Conservation (phyloP, 768 basidiomycete genomes). For the Serendipita sp. region DNA sequence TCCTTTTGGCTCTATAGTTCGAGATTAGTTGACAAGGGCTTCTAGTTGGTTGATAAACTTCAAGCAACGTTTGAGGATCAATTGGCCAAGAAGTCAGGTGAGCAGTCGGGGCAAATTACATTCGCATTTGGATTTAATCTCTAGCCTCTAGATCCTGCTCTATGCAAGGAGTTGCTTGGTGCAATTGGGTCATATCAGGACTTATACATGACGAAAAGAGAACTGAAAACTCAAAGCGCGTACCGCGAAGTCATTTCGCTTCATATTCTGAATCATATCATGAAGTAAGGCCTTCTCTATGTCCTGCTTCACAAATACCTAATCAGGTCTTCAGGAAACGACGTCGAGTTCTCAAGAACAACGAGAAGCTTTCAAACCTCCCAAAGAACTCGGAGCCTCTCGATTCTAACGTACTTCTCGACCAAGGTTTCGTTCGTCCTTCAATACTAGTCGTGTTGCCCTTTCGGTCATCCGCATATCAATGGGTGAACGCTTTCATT, state of each 20-base stretch:
- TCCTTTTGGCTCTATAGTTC: background rate
- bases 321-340: conserved; percentile 54
- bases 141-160: conserved; percentile 29
- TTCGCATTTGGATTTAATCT: background rate
- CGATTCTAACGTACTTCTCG: conserved; percentile 54
- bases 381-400: conserved; percentile 42
- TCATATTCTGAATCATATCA: conserved; percentile 78
- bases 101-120: conserved; percentile 18
- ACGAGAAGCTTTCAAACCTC: conserved; percentile 71
- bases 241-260: conserved; percentile 56
- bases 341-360: conserved; percentile 78
- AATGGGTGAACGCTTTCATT: conserved; percentile 69
- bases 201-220: conserved; percentile 51
- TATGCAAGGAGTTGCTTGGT: conserved; percentile 58
- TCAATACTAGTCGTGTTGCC: conserved; percentile 82
- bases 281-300: conserved; percentile 41
- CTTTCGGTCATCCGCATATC: conserved; percentile 74
- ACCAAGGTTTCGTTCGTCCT: conserved; percentile 96
- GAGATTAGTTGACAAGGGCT: background rate
- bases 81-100: conserved; percentile 39
- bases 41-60: conserved; percentile 43
- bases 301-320: background rate
- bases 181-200: conserved; percentile 55
- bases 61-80: conserved; percentile 36
- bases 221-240: conserved; percentile 45